Conservation (phyloP, 257 asterid genomes). For the Penstemon barbatus region DNA sequence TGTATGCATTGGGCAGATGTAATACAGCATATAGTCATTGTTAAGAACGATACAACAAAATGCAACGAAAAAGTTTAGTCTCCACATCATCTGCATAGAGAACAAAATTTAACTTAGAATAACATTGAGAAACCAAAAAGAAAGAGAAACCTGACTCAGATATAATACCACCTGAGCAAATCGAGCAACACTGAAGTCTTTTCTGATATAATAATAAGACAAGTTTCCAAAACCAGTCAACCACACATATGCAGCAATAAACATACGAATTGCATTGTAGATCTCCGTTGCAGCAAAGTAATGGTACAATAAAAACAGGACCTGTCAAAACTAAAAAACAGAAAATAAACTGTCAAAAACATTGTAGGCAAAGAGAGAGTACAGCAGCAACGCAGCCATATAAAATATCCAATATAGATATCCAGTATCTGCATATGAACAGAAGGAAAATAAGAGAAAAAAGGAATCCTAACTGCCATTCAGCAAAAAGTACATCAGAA, state of each 20-base stretch:
- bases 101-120: slow-evolving; percentile 29
- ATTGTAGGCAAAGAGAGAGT: slow-evolving; percentile 11
- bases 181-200: slow-evolving; percentile 89
- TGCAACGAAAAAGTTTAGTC: slow-evolving; percentile 93
- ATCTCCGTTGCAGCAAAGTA: slow-evolving; percentile 97
- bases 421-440: slow-evolving; percentile 3
- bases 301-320: slow-evolving; percentile 92
- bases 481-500: slow-evolving; percentile 14
- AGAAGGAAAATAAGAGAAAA: slow-evolving; percentile 5
- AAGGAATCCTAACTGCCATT: slow-evolving; percentile 17
- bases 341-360: slow-evolving; percentile 26
- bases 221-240: slow-evolving; percentile 99
- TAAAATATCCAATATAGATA: slow-evolving; percentile 7
- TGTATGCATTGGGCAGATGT: slow-evolving; percentile 99
- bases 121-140: slow-evolving; percentile 7
- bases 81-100: slow-evolving; percentile 98
- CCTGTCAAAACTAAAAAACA: slow-evolving; percentile 42
- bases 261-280: slow-evolving; percentile 91
- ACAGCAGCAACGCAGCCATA: slow-evolving; percentile 1
- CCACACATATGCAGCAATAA: slow-evolving; percentile 99
- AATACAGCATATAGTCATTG: slow-evolving; percentile 89
- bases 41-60: slow-evolving; percentile 87
- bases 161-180: slow-evolving; percentile 78
- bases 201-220: slow-evolving; percentile 91
- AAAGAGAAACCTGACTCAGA: slow-evolving; percentile 2